A percentile compares a stretch with the other conserved stretches of the same genome.
These are phyloP conservation scores for Amylostereum areolatum DNA, from an alignment of 1,284 basidiomycete species.

Conservation along the genomic window DNA sequence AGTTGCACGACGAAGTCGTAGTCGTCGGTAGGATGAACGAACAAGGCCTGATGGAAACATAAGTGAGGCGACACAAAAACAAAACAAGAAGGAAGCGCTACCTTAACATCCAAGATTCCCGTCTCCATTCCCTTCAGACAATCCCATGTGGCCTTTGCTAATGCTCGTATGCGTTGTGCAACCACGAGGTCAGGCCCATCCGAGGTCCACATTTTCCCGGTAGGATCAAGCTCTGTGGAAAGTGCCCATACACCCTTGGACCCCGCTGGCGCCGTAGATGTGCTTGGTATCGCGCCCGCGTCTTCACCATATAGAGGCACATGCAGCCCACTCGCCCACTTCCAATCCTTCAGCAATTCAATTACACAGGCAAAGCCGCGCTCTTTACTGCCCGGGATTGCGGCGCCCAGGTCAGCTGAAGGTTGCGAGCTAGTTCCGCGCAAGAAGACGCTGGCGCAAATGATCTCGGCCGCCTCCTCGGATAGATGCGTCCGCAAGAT, in stretches of 20 bases:
- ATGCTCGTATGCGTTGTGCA: slow-evolving; percentile 60
- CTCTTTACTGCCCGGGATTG: slow-evolving; percentile 63
- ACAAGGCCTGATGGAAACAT: slow-evolving; percentile 52
- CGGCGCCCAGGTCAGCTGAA: slow-evolving; percentile 18
- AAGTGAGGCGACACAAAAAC: neutral
- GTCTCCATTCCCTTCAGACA: slow-evolving; percentile 40
- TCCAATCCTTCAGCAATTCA: slow-evolving; percentile 77
- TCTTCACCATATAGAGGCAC: slow-evolving; percentile 53
- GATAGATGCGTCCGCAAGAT: slow-evolving; percentile 65
- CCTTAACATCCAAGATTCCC: slow-evolving; percentile 46
- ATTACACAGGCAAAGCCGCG: slow-evolving; percentile 81
- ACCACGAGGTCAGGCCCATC: slow-evolving; percentile 60
- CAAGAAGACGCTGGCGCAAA: slow-evolving; percentile 69
- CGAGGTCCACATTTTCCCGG: slow-evolving; percentile 74
- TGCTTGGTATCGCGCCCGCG: slow-evolving; percentile 5
- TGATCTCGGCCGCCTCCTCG: slow-evolving; percentile 79
- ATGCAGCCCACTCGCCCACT: slow-evolving; percentile 65
- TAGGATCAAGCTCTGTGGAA: slow-evolving; percentile 73
- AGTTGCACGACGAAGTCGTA: slow-evolving; percentile 87
- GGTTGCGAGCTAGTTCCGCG: slow-evolving; percentile 26
- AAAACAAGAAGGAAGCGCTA: slow-evolving; percentile 17
- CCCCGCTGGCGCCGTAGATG: slow-evolving; percentile 26
- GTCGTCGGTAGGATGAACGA: slow-evolving; percentile 77
- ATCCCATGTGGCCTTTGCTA: slow-evolving; percentile 71
- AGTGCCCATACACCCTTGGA: slow-evolving; percentile 71